A percentile compares a stretch with the other conserved stretches of the same genome.
phyloP scores from a whole-genome alignment of 169 alveolate genomes.

The Plasmodium ovale region DNA sequence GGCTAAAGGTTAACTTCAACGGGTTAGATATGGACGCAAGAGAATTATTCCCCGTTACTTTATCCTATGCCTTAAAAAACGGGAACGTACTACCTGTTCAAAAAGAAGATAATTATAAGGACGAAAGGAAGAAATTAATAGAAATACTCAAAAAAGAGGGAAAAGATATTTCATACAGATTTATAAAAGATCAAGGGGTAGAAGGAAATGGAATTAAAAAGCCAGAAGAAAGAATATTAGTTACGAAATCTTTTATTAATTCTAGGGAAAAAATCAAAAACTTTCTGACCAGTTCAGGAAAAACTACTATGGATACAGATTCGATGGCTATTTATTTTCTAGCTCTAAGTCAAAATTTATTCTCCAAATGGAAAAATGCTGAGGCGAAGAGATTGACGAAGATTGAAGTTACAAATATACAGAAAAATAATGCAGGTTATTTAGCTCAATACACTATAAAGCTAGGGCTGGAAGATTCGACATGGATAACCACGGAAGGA shows the following conservation, averaged over 20 bases:
- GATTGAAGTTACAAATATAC: slow-evolving; percentile 24
- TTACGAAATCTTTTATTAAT: slow-evolving; percentile 21
- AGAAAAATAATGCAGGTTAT: slow-evolving; percentile 8
- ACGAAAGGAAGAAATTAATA: neutral
- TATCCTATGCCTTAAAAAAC: slow-evolving; percentile 7
- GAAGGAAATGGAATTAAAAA: slow-evolving; percentile 38
- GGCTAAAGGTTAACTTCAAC: slow-evolving; percentile 32
- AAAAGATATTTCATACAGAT: slow-evolving; percentile 36
- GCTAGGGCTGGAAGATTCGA: slow-evolving; percentile 24
- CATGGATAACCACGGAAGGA: neutral
- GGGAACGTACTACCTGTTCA: slow-evolving; percentile 21
- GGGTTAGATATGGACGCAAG: slow-evolving; percentile 21
- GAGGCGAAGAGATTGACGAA: slow-evolving; percentile 1
- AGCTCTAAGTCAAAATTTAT: slow-evolving; percentile 29
- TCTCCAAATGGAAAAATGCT: neutral
- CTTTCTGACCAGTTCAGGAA: slow-evolving; percentile 29
- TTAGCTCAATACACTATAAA: slow-evolving; percentile 19
- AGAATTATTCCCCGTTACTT: slow-evolving; percentile 39
- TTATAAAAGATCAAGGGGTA: neutral
- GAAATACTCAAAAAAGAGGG: slow-evolving; percentile 7
- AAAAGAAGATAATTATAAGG: slow-evolving; percentile 9
- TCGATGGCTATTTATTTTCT: slow-evolving; percentile 31
- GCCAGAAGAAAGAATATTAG: slow-evolving; percentile 46
- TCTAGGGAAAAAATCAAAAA: slow-evolving; percentile 10
- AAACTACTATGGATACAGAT: slow-evolving; percentile 8